Base-by-base conservation (phyloP, 2,329 filamentous ascomycete genomes). In the Aspergillus tamarii region DNA sequence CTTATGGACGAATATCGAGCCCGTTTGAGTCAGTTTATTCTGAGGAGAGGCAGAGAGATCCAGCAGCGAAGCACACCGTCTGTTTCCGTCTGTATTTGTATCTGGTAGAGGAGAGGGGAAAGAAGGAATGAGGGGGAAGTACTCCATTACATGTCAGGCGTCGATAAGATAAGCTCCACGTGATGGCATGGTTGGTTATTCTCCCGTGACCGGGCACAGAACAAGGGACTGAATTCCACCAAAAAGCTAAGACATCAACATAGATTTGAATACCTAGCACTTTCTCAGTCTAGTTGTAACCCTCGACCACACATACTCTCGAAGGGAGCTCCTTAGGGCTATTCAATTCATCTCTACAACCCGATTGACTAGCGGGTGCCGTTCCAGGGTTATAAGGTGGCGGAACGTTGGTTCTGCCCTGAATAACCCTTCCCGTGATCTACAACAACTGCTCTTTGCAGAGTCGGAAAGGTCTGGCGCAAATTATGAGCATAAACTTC, bases 81-180 rank as follows among this genome's bases (percentile, higher is more conserved):
- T 52, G 34, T 45, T 59, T 45, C 57, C 46, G 61, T 54, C 54
- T 63, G 57, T 53, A 55, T 52, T 52, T 48, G 28, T 53, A 48
- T 60, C 59, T 48, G 59, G 23, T 26, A 12, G 63, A 71, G 46
- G 61, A 70, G 45, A 62, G 21, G 14, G 54, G 73, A 41, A 9
- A 60, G 55, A 26, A 68, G 70, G 30, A 71, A 68, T 67, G 59
- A 70, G 61, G 64, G 64, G n/a, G 28, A 43, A 53, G 21, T 21
- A 21, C 32, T 23, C 16, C n/a, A 36, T 21, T 30, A 28, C 52
- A 30, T 21, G 12, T 45, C 30, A 60, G 34, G 16, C 26, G 21
- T 11, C 59, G 60, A 62, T 62, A 57, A 62, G 60, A 62, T 62
- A 62, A 62, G 53, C 43, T 39, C 52, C 52, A 55, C 32, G 52